A percentile compares a stretch with the other conserved stretches of the same genome.
phyloP scores from a whole-genome alignment of 495 filamentous ascomycete species.

The Hypomontagnella submonticulosa region DNA sequence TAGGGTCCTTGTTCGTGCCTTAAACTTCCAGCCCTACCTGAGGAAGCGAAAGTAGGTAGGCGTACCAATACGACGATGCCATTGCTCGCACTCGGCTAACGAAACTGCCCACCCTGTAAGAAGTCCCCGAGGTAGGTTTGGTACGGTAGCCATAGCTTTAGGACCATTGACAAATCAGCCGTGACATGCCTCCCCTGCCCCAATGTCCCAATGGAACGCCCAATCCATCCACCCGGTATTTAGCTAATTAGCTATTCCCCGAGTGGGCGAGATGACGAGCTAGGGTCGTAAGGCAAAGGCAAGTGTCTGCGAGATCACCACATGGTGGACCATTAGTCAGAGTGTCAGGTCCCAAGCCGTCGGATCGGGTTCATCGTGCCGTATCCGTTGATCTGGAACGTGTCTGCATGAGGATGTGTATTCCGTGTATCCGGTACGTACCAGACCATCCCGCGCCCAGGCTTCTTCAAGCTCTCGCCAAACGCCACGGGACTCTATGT shows the following conservation, averaged over 20 bases:
- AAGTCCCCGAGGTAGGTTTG: not conserved
- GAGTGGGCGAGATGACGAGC: not conserved
- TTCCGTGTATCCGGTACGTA: too few species aligned
- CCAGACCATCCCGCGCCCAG: too few species aligned
- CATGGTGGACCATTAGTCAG: not conserved
- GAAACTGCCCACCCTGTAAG: too few species aligned
- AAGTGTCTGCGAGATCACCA: constrained; percentile 17
- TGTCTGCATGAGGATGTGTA: too few species aligned
- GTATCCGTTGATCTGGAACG: too few species aligned
- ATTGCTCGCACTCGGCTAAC: constrained; percentile 1
- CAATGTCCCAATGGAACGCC: not conserved
- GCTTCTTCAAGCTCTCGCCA: too few species aligned
- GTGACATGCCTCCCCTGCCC: constrained; percentile 8
- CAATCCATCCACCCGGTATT: constrained; percentile 8
- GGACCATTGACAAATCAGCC: constrained; percentile 14
- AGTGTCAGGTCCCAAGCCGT: not conserved
- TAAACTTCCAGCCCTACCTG: not conserved
- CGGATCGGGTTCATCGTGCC: too few species aligned
- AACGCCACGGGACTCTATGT: too few species aligned
- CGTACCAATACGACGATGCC: constrained; percentile 1
- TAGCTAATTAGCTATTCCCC: constrained; percentile 6
- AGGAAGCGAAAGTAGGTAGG: too few species aligned
- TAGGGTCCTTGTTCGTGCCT: not conserved
- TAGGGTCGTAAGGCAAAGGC: not conserved
- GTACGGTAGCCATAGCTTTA: not conserved